Conservation (phyloP, 495 filamentous ascomycete species). For the Jackrogersella minutella region DNA sequence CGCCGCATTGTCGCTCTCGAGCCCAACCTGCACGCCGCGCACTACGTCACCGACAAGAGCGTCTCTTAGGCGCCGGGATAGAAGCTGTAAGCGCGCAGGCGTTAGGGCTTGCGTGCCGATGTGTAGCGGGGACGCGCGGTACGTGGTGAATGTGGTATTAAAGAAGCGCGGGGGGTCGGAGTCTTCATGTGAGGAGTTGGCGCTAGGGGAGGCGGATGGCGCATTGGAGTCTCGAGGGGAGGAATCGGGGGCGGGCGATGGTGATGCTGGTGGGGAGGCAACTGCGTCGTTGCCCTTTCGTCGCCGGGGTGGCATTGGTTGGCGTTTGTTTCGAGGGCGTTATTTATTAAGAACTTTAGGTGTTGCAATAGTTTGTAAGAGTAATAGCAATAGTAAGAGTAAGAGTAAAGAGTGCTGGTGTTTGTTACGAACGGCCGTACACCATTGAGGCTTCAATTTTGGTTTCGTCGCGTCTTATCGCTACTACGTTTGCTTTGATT, state of each 20-base stretch:
- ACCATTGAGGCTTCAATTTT: neutral
- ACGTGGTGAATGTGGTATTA: conserved; percentile 58
- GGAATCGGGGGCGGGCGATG: conserved; percentile 8
- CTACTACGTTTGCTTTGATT: neutral
- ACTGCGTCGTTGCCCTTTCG: conserved; percentile 18
- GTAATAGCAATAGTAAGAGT: no score
- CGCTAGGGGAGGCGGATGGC: conserved; percentile 7
- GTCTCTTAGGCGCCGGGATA: conserved; percentile 53
- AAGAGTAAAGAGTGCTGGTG: no score
- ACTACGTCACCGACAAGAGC: conserved; percentile 58
- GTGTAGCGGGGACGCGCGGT: conserved; percentile 56
- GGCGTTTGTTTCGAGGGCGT: neutral
- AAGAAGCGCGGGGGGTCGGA: conserved; percentile 49
- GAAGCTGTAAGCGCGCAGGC: conserved; percentile 37
- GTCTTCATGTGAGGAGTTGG: conserved; percentile 9
- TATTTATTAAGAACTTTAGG: neutral
- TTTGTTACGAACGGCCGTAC: neutral
- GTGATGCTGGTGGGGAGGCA: conserved; percentile 1
- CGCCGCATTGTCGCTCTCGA: conserved; percentile 32
- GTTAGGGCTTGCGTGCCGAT: conserved; percentile 44
- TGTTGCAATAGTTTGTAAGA: no score
- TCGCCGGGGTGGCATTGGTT: conserved; percentile 37
- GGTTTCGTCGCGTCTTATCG: conserved; percentile 16
- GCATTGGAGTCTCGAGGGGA: conserved; percentile 15
- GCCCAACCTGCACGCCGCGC: conserved; percentile 56